phyloP scores from a whole-genome alignment of 495 filamentous ascomycete genomes.

The Hypoxylon fragiforme region DNA sequence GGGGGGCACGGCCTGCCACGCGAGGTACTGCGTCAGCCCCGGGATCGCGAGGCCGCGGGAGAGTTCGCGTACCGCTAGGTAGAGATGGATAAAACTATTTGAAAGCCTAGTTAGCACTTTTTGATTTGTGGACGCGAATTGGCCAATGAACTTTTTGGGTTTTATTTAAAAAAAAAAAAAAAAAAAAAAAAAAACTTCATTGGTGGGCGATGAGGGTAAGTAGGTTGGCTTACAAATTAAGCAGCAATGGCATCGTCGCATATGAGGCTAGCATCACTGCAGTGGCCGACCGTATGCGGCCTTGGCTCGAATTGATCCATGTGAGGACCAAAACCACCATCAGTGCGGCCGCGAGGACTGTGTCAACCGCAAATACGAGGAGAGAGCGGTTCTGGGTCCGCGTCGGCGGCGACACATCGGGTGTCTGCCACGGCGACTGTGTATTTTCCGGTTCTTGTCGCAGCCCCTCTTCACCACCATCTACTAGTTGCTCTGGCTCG shows the following conservation, averaged over 20 bases:
- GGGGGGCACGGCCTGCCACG: conserved; percentile 42
- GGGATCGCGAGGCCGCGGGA: conserved; percentile 44
- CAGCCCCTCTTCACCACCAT: conserved; percentile 7
- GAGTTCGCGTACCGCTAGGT: conserved; percentile 43
- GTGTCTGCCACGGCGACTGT: not conserved
- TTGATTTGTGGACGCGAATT: not conserved
- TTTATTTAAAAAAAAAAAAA: too few species aligned
- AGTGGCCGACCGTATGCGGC: conserved; percentile 22
- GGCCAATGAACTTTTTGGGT: too few species aligned
- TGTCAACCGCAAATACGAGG: conserved; percentile 44
- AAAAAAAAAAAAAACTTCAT: too few species aligned
- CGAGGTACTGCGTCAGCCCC: conserved; percentile 39
- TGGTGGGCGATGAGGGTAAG: too few species aligned
- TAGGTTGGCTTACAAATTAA: conserved; percentile 43
- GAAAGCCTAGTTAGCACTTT: not conserved
- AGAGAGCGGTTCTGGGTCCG: conserved; percentile 38
- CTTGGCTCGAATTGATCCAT: conserved; percentile 36
- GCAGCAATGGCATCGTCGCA: conserved; percentile 43
- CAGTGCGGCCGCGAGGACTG: conserved; percentile 38
- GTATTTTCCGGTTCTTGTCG: conserved; percentile 3
- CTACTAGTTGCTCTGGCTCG: not conserved
- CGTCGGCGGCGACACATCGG: conserved; percentile 1
- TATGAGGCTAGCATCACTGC: conserved; percentile 48
- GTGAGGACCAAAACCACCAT: conserved; percentile 47
- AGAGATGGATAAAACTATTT: conserved; percentile 43